Base-by-base conservation (phyloP, 345 rosid genomes). In the Heritiera fomes region DNA sequence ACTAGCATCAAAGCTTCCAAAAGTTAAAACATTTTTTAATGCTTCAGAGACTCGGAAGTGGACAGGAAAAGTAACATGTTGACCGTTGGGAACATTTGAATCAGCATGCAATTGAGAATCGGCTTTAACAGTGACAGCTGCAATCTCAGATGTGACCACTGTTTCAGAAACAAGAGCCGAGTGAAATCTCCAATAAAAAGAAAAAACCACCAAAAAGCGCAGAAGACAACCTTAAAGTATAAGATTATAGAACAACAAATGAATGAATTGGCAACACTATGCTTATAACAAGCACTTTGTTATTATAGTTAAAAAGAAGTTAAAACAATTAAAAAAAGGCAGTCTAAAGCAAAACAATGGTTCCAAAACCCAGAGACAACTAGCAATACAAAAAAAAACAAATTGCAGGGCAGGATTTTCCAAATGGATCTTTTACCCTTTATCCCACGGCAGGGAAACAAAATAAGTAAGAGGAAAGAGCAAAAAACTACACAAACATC, bases 1-100 rank as follows among this genome's bases (percentile, higher is more conserved):
- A 81, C 66, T 76, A 76, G 88, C 75, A 81, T 82, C 93, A 78
- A 95, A 91, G 84, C 97, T 95, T 85, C 98, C 98, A 88, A 95
- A 95, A 73, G 89, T 89, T 80, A 93, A 85, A 45, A 94, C 93
- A 84, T 84, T 91, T 80, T 88, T 91, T 64, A 93, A 79, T 76
- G 85, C 92, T 79, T 90, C 87, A 30, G 93, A 86, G 50, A 86
- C 93, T 80, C 89, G 87, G 81, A 93, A 89, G 88, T 91, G 97
- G 80, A 84, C 80, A 1, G 98, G 98, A 78, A 95, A 95, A 66
- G 88, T 93, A 38, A 95, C 97, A 65, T 88, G 93, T 18, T 87
- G 89, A 68, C 88, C 87, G 78, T 83, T 86, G 59, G 83, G 72
- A 76, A 75, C 78, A 81, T 79, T 64, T 78, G 88, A 78, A 77